phyloP scores from a whole-genome alignment of 2,329 filamentous ascomycete species.

The Aphanocladium album region DNA sequence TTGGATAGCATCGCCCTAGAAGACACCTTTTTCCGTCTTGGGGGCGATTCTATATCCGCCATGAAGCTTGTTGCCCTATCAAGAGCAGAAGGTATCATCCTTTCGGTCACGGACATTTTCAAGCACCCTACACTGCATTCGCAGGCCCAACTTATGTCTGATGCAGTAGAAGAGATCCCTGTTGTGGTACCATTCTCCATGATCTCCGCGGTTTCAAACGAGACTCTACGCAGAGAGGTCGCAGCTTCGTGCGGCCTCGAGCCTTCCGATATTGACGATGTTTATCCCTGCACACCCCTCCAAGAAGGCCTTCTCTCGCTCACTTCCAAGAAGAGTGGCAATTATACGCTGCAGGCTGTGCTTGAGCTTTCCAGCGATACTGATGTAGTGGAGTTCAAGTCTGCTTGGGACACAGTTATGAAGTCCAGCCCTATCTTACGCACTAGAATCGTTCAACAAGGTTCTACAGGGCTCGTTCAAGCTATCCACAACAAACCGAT shows the following conservation, averaged over 20 bases:
- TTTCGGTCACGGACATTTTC: neutral
- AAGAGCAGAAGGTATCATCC: neutral
- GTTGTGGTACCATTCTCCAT: neutral
- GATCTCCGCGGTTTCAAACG: neutral
- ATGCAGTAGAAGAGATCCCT: neutral
- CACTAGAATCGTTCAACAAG: neutral
- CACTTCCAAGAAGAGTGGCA: neutral
- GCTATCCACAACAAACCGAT: neutral
- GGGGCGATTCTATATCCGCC: neutral
- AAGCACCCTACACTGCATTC: neutral
- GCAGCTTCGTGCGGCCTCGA: neutral
- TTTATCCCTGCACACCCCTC: neutral
- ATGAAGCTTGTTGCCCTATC: neutral
- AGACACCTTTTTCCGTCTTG: constrained; percentile 1
- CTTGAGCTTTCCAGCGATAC: neutral
- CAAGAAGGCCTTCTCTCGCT: neutral
- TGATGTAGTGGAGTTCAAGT: neutral
- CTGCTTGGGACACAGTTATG: neutral
- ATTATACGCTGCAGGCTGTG: neutral
- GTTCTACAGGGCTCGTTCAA: neutral
- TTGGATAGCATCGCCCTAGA: neutral
- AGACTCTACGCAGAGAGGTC: neutral
- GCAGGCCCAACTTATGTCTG: neutral
- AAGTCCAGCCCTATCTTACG: neutral
- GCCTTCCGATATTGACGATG: neutral